Base-by-base conservation (phyloP, 139 green algal species). In the Picochlorum sp. region DNA sequence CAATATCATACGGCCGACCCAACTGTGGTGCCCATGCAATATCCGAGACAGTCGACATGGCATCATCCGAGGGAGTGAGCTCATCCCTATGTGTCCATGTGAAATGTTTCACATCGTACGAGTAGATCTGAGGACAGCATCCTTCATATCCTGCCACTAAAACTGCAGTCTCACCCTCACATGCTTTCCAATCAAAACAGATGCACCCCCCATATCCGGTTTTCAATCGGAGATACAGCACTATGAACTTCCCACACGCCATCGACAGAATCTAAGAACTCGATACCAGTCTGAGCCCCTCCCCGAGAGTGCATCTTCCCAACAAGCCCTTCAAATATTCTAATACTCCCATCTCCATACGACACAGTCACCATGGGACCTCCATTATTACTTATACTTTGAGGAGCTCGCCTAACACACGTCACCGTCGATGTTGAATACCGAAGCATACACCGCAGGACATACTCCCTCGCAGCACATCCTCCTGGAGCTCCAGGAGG, bases 171-270 rank as follows among this genome's bases (percentile, higher is more conserved):
- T 13, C 21, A 63, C 16, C 23, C 18, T 49, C 32, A 38, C 49
- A 26, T 34, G 21, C 23, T 18, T 54, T 49, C 64, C 64, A 70
- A n/a, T 15, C 13, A 23, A 70, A 16, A 38, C 64, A 45, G 11
- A 56, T 44, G 23, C 47, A 62, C 0, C 65, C 4, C 45, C 30
- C 13, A 14, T 44, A 16, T 38, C 38, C 18, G 16, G 47, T 3
- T n/a, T 41, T 30, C 6, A 9, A 21, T 58, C 23, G 58, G 28
- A 24, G 26, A 18, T 49, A 76, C 23, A 45, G 49, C 37, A 26
- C 63, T 76, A 16, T 76, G 70, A n/a, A 71, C 23, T 18, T 76
- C 63, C 70, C 70, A 76, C 50, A 18, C 20, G 6, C n/a, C n/a
- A 15, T 18, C 16, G 8, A 47, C 28, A 45, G 45, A 56, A 3